These are phyloP conservation scores for Metschnikowia proteae DNA, from an alignment of 805 yeast species.

Conservation along the genomic window DNA sequence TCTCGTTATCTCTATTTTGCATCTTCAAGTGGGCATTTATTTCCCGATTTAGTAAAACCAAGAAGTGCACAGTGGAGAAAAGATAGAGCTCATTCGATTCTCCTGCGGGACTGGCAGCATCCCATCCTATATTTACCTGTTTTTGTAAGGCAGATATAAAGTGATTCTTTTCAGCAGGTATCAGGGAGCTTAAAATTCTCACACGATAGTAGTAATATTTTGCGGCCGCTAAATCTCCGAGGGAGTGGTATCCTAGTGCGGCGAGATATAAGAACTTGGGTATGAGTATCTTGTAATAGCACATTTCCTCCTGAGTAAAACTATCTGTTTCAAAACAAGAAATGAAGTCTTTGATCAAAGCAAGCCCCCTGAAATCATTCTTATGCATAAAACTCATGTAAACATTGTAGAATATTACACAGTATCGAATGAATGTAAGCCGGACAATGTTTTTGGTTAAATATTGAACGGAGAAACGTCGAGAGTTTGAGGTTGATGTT, in stretches of 20 bases:
- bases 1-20: background rate
- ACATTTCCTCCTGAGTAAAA: slow-evolving; percentile 38
- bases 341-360: slow-evolving; percentile 31
- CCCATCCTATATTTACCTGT: slow-evolving; percentile 25
- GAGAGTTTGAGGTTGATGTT: slow-evolving; percentile 1
- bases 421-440: slow-evolving; percentile 24
- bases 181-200: slow-evolving; percentile 15
- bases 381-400: slow-evolving; percentile 33
- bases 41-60: slow-evolving; percentile 14
- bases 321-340: slow-evolving; percentile 31
- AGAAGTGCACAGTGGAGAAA: slow-evolving; percentile 28
- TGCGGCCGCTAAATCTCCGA: slow-evolving; percentile 35
- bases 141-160: slow-evolving; percentile 8
- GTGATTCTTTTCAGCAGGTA: background rate
- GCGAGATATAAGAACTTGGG: slow-evolving; percentile 39
- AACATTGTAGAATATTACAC: slow-evolving; percentile 31
- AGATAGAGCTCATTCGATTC: slow-evolving; percentile 28
- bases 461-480: slow-evolving; percentile 7
- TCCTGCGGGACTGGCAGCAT: slow-evolving; percentile 15
- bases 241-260: slow-evolving; percentile 37
- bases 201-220: slow-evolving; percentile 38
- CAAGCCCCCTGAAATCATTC: slow-evolving; percentile 22
- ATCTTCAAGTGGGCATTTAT: background rate
- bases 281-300: slow-evolving; percentile 32
- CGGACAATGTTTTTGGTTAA: slow-evolving; percentile 20